A percentile compares a stretch with the other conserved stretches of the same genome.
Evolutionary conservation across 495 filamentous ascomycete genomes (phyloP).

Genomic region (Aspergillus nanangensis): DNA sequence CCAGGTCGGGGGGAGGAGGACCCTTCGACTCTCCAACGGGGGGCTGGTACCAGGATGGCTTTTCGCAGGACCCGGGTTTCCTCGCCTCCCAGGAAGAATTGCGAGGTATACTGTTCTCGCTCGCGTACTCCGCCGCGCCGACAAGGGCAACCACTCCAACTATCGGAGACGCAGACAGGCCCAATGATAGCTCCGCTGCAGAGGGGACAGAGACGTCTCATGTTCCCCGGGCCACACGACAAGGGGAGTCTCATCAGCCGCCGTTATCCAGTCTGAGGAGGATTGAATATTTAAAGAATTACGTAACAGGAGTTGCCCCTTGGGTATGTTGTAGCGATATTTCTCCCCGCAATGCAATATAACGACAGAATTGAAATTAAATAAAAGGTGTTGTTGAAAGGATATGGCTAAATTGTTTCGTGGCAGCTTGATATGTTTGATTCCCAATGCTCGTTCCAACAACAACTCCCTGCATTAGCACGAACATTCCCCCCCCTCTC

Average conservation of each 20-base stretch:
- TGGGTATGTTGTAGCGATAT: conserved; percentile 21
- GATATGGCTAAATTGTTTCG: not conserved
- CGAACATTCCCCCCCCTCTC: conserved; percentile 32
- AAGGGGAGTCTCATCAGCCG: conserved; percentile 12
- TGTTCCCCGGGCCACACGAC: too few species aligned
- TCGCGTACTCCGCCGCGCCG: conserved; percentile 30
- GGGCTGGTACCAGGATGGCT: conserved; percentile 31
- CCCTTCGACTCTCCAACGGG: conserved; percentile 11
- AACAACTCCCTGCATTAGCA: conserved; percentile 36
- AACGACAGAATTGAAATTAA: too few species aligned
- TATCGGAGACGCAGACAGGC: too few species aligned
- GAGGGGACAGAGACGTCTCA: too few species aligned
- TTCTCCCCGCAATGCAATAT: not conserved
- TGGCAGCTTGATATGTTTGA: conserved; percentile 50
- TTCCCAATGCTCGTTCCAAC: conserved; percentile 33
- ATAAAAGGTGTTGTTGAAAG: too few species aligned
- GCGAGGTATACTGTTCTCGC: conserved; percentile 30
- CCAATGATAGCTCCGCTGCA: too few species aligned
- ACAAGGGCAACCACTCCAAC: conserved; percentile 22
- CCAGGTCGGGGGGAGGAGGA: not conserved
- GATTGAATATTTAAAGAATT: conserved; percentile 42
- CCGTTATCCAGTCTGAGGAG: conserved; percentile 19
- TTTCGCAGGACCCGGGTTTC: conserved; percentile 33
- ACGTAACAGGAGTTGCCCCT: conserved; percentile 39
- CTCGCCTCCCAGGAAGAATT: conserved; percentile 36